Percentiles rank a stretch among this genome's conserved stretches.
These are phyloP conservation scores for Apiosordaria backusii DNA, from an alignment of 495 filamentous ascomycete species.

Conservation along the genomic window DNA sequence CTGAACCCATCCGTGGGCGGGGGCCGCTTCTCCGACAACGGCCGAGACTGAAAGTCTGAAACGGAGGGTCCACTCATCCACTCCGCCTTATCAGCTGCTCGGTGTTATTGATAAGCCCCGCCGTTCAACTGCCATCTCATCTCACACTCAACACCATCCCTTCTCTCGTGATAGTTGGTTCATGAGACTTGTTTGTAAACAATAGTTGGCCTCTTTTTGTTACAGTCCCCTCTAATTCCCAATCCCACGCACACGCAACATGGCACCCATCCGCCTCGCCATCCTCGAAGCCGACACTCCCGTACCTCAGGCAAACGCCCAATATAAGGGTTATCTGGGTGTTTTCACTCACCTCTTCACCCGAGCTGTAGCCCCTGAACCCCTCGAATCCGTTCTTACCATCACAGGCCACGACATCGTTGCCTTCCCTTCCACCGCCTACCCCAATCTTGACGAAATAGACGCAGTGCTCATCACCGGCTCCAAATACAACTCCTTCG, in stretches of 20 bases:
- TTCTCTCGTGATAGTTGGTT: neutral
- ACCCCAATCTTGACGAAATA: slow-evolving; percentile 66
- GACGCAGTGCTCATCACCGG: slow-evolving; percentile 84
- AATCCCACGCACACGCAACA: slow-evolving; percentile 7
- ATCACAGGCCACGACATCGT: slow-evolving; percentile 70
- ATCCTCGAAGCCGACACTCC: slow-evolving; percentile 81
- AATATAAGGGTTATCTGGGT: slow-evolving; percentile 68
- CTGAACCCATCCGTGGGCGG: neutral
- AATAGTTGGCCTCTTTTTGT: neutral
- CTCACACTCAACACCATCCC: neutral
- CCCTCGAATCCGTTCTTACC: slow-evolving; percentile 45
- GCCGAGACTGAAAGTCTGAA: neutral
- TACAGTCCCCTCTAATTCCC: neutral
- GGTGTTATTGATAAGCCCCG: slow-evolving; percentile 15
- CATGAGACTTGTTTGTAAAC: neutral
- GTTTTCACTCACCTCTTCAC: slow-evolving; percentile 65
- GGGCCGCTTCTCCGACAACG: neutral
- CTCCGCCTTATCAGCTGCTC: slow-evolving; percentile 5
- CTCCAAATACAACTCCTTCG: slow-evolving; percentile 54
- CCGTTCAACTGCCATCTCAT: neutral
- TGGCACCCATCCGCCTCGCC: slow-evolving; percentile 67
- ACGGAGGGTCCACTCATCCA: neutral
- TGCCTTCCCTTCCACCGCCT: slow-evolving; percentile 44
- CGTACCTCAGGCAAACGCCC: slow-evolving; percentile 48
- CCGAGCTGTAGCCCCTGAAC: slow-evolving; percentile 34